phyloP scores from a whole-genome alignment of 2,329 filamentous ascomycete species.

The Shiraia sp. region DNA sequence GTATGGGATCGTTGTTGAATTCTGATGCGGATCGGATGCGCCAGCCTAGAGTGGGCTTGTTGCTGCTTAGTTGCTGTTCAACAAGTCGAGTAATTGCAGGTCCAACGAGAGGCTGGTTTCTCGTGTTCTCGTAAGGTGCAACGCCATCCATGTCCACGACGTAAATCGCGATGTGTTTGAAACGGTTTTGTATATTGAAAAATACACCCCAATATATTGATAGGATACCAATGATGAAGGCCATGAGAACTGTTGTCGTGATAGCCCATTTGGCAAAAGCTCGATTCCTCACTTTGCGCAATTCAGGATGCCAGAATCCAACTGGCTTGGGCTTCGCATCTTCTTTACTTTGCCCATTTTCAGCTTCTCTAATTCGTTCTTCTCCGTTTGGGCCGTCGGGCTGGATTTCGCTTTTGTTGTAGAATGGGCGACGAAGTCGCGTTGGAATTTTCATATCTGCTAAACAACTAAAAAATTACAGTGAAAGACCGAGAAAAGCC shows the following conservation, averaged over 20 bases:
- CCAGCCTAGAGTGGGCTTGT: constrained; percentile 54
- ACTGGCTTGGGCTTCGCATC: constrained; percentile 41
- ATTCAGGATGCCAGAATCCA: constrained; percentile 51
- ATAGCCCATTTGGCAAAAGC: constrained; percentile 48
- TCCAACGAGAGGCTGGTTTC: constrained; percentile 58
- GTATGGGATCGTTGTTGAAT: constrained; percentile 60
- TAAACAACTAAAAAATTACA: neutral
- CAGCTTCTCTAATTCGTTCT: constrained; percentile 4
- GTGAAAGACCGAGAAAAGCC: neutral
- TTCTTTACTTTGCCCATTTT: constrained; percentile 10
- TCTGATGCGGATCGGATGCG: constrained; percentile 52
- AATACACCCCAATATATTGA: constrained; percentile 67
- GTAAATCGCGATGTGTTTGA: constrained; percentile 56
- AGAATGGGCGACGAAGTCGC: constrained; percentile 1
- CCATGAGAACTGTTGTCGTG: constrained; percentile 56
- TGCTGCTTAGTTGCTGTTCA: constrained; percentile 47
- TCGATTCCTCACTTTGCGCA: constrained; percentile 46
- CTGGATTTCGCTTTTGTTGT: constrained; percentile 7
- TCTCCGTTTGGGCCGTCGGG: constrained; percentile 1
- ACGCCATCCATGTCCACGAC: constrained; percentile 68
- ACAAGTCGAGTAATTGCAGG: constrained; percentile 55
- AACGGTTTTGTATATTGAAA: constrained; percentile 50
- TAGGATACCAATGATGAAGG: constrained; percentile 60
- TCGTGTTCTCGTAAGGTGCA: constrained; percentile 53
- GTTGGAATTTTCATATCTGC: constrained; percentile 3